Evolutionary conservation across 306 rosid species (phyloP).

Genomic region (Castanospermum australe): DNA sequence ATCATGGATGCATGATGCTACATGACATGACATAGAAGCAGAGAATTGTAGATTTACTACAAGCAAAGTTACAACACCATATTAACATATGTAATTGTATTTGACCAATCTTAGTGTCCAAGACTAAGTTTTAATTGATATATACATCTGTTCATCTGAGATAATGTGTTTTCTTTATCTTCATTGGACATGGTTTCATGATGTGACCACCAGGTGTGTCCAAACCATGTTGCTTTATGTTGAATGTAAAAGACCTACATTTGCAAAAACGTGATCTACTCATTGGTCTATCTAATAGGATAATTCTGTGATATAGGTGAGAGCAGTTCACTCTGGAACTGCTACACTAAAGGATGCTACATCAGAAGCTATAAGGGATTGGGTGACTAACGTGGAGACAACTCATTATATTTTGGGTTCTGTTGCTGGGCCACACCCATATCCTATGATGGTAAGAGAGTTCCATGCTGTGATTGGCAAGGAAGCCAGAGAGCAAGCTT

Average conservation of each 20-base stretch:
- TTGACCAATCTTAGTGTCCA: background rate
- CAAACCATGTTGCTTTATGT: background rate
- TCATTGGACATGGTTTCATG: background rate
- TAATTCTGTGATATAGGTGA: conserved; percentile 53
- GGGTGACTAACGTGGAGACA: conserved; percentile 99
- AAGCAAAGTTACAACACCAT: background rate
- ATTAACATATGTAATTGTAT: background rate
- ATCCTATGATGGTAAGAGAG: conserved; percentile 98
- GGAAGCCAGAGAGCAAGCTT: conserved; percentile 91
- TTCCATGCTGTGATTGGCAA: conserved; percentile 90
- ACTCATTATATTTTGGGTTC: conserved; percentile 98
- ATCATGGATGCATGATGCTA: background rate
- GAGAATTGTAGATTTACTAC: background rate
- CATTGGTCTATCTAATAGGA: conserved; percentile 9
- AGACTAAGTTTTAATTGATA: background rate
- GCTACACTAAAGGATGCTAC: conserved; percentile 98
- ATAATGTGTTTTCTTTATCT: conserved; percentile 16
- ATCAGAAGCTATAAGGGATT: conserved; percentile 95
- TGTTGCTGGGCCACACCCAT: conserved; percentile 98
- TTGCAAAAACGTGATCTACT: background rate
- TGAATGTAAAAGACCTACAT: conserved; percentile 3
- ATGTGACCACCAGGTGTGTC: conserved; percentile 3
- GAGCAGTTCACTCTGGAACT: conserved; percentile 90
- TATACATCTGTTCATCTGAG: background rate
- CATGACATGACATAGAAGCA: background rate